These are phyloP conservation scores for Cochlearia excelsa DNA, from an alignment of 345 rosid species.

Conservation along the genomic window DNA sequence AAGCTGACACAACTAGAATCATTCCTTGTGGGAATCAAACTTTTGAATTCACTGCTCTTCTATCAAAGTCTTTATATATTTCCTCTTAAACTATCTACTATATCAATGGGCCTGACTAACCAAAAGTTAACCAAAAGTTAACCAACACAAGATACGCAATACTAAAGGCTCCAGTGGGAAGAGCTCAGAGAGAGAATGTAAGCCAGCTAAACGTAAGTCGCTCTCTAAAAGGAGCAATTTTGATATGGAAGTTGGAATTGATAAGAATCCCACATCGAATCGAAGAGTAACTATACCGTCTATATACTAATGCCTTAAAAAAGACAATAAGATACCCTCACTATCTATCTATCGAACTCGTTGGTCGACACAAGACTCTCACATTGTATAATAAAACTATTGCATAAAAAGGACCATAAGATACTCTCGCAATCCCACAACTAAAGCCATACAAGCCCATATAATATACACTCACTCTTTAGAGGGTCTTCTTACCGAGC, in stretches of 20 bases:
- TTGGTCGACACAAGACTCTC: neutral
- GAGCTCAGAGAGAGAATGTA: neutral
- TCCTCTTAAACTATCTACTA: neutral
- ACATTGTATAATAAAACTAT: neutral
- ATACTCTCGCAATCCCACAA: neutral
- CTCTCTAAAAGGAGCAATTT: neutral
- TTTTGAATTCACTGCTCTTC: too few relatives aligned
- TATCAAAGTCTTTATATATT: too few relatives aligned
- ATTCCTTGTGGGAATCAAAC: too few relatives aligned
- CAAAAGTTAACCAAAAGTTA: neutral
- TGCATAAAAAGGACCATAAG: slow-evolving; percentile 1
- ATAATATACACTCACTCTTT: too few relatives aligned
- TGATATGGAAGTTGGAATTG: neutral
- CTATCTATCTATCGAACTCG: neutral
- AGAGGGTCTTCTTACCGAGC: neutral
- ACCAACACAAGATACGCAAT: neutral
- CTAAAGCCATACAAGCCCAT: too few relatives aligned
- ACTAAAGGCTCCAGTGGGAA: neutral
- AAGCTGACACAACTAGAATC: too few relatives aligned
- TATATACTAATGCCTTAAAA: neutral
- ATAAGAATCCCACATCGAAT: neutral
- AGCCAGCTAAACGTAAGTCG: neutral
- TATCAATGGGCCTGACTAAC: neutral
- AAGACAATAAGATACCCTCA: neutral
- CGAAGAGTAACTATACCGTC: neutral